Evolutionary conservation across 257 asterid genomes (phyloP).

Genomic region (Henckelia pumila): DNA sequence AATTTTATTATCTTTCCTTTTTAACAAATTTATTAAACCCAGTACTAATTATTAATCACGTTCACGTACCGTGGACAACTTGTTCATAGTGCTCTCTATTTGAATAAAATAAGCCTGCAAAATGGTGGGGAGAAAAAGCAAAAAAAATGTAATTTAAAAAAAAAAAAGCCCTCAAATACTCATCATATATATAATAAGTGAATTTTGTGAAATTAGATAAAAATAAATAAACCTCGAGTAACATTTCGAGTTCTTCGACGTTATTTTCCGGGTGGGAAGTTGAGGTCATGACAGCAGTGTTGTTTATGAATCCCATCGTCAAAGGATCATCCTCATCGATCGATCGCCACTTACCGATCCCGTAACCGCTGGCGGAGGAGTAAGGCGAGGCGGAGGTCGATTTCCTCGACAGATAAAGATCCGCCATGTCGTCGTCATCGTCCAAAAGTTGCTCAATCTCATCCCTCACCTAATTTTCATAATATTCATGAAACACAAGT

Average conservation of each 20-base stretch:
- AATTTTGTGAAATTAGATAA: background rate
- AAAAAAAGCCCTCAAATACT: background rate
- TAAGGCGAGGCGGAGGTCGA: conserved; percentile 35
- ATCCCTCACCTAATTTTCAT: conserved; percentile 63
- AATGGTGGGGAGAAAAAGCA: too few relatives aligned
- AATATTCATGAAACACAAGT: too few relatives aligned
- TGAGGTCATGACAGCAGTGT: conserved; percentile 39
- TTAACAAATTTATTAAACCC: background rate
- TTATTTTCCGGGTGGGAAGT: conserved; percentile 51
- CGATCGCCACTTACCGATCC: conserved; percentile 43
- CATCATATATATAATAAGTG: background rate
- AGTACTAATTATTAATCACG: conserved; percentile 4
- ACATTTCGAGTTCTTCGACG: conserved; percentile 92
- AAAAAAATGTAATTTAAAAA: background rate
- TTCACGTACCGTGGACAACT: conserved; percentile 63
- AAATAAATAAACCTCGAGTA: conserved; percentile 63
- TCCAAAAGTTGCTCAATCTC: conserved; percentile 87
- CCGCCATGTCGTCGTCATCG: conserved; percentile 88
- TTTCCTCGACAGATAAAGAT: conserved; percentile 79
- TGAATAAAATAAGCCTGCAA: conserved; percentile 86
- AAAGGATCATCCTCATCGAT: conserved; percentile 45
- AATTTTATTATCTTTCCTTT: too few relatives aligned
- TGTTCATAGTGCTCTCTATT: conserved; percentile 90
- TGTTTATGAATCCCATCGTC: conserved; percentile 38
- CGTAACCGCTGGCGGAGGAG: conserved; percentile 27